Conservation (phyloP, 1,284 basidiomycete species). For the Pseudozyma thailandica region DNA sequence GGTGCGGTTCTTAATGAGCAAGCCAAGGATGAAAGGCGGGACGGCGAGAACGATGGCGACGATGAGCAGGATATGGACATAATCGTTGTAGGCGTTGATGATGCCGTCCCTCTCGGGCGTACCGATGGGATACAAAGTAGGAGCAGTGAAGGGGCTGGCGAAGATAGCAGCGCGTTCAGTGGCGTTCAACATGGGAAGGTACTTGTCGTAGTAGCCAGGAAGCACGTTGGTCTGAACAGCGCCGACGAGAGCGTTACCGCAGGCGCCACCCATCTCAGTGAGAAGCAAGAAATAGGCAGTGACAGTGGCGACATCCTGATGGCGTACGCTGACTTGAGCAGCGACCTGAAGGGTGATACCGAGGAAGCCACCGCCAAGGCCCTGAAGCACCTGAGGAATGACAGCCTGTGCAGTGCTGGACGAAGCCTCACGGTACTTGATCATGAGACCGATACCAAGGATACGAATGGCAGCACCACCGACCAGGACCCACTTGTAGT, state of each 20-base stretch:
- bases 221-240: slow-evolving; percentile 58
- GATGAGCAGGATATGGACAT: slow-evolving; percentile 57
- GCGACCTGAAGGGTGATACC: slow-evolving; percentile 62
- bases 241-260: slow-evolving; percentile 59
- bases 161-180: slow-evolving; percentile 22
- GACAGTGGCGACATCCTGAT: slow-evolving; percentile 67
- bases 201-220: slow-evolving; percentile 38
- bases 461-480: slow-evolving; percentile 57
- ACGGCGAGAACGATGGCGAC: slow-evolving; percentile 55
- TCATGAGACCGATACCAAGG: slow-evolving; percentile 65
- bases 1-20: slow-evolving; percentile 57
- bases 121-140: slow-evolving; percentile 46
- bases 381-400: slow-evolving; percentile 64
- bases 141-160: slow-evolving; percentile 21
- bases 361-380: slow-evolving; percentile 64
- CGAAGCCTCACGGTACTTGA: slow-evolving; percentile 55
- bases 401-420: slow-evolving; percentile 62
- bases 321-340: slow-evolving; percentile 65
- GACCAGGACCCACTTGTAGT: slow-evolving; percentile 64
- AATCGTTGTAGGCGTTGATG: slow-evolving; percentile 60
- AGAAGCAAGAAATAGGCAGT: slow-evolving; percentile 65
- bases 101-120: slow-evolving; percentile 46
- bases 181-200: slow-evolving; percentile 45
- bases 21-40: slow-evolving; percentile 52
- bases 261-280: slow-evolving; percentile 62